Evolutionary conservation across 345 rosid species (phyloP), one percentile per base, ranked within the genome.

Genomic region (Citrus trifoliata): DNA sequence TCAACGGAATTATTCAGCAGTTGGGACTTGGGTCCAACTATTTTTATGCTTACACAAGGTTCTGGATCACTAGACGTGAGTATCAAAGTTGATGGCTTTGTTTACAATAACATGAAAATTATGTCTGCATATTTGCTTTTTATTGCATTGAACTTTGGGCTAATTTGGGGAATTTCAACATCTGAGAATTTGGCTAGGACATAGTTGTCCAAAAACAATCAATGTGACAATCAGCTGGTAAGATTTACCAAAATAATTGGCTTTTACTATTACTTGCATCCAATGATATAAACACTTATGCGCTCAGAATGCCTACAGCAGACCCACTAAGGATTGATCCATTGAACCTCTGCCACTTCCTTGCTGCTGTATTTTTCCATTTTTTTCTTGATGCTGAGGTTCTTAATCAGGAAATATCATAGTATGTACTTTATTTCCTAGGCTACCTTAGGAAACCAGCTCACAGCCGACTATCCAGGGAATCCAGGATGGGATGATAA

Each of bases 401-500:
- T 66, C 59, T 38, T 25, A 35, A 38, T 67, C 62, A 40, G 67
- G 74, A 73, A 76, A 72, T 69, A 74, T 75, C 77, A 84, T 71
- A 75, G 58, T 63, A 76, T 80, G 38, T 79, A 71, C 75, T 78
- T 76, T 61, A 77, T 75, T 73, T 74, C 84, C 67, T 85, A 92
- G 96, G 92, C 84, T 81, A 78, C 87, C 53, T 67, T 46, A 40
- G 88, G 75, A 80, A 87, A 87, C 82, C 88, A 84, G 85, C 88
- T 92, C 67, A 89, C 85, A 10, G 91, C 92, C 74, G 87, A 89
- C 83, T 90, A 86, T 89, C 88, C 84, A 68, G 92, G 89, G 80
- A 84, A 38, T 58, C 96, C 92, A 1, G 93, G 87, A 75, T 90
- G 96, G 93, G 86, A 90, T 70, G 89, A 90, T 76, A 90, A 90